Evolutionary conservation across 257 asterid species (phyloP).

Genomic region (Orobanche coerulescens): DNA sequence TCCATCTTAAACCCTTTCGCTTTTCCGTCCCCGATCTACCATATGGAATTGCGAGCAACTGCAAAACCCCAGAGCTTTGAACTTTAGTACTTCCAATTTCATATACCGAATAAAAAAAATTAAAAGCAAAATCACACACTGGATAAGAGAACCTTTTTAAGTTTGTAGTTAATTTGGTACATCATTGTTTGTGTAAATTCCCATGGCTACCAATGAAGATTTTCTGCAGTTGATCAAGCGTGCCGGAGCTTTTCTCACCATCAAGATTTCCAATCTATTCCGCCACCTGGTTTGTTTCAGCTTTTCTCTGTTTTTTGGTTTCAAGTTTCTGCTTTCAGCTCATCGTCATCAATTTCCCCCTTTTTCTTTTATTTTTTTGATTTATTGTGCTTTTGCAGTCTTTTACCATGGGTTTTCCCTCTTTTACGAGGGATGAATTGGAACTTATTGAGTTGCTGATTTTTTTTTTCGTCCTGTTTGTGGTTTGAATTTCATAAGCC

Average conservation of each 20-base stretch:
- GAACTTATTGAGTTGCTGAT: neutral
- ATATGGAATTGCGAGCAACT: neutral
- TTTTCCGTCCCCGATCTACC: constrained; percentile 13
- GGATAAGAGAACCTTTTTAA: neutral
- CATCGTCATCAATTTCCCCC: neutral
- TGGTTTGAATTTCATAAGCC: neutral
- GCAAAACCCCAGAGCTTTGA: neutral
- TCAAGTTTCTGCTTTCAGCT: neutral
- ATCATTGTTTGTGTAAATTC: constrained; percentile 1
- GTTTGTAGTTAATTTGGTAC: neutral
- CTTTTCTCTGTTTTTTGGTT: neutral
- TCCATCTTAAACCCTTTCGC: constrained; percentile 16
- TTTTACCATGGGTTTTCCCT: neutral
- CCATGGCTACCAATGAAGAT: constrained; percentile 80
- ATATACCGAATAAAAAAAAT: neutral
- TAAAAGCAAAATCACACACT: too few relatives aligned
- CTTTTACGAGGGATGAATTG: too few relatives aligned
- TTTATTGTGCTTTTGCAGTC: neutral
- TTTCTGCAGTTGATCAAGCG: constrained; percentile 71
- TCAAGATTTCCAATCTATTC: constrained; percentile 58
- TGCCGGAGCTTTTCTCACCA: constrained; percentile 54
- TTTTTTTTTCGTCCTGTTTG: neutral
- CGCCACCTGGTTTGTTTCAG: constrained; percentile 45
- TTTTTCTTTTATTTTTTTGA: neutral
- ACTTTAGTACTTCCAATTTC: constrained; percentile 8